These are phyloP conservation scores for Waltergamsia citrina DNA, from an alignment of 2,329 filamentous ascomycete species.

Conservation along the genomic window DNA sequence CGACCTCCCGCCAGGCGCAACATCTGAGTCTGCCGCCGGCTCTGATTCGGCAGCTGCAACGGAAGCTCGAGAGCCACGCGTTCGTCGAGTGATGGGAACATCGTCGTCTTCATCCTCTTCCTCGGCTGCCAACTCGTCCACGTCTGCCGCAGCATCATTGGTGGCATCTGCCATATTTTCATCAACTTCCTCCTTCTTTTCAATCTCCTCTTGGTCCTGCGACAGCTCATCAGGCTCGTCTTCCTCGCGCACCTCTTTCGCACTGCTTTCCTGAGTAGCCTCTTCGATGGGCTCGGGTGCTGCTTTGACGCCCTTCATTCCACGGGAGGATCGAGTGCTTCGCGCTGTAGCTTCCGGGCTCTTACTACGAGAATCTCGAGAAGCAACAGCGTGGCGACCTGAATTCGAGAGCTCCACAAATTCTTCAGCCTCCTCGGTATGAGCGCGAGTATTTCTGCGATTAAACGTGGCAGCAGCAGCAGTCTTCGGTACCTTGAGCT, in stretches of 20 bases:
- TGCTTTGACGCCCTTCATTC: slow-evolving; percentile 39
- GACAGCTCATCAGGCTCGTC: slow-evolving; percentile 27
- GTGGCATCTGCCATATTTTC: slow-evolving; percentile 16
- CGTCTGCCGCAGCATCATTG: slow-evolving; percentile 11
- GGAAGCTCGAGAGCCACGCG: slow-evolving; percentile 25
- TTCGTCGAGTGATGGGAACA: slow-evolving; percentile 35
- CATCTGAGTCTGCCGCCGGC: slow-evolving; percentile 13
- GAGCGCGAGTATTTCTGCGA: slow-evolving; percentile 41
- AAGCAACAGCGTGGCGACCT: slow-evolving; percentile 43
- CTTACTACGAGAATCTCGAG: slow-evolving; percentile 41
- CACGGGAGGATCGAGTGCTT: slow-evolving; percentile 34
- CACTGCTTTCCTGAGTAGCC: slow-evolving; percentile 42
- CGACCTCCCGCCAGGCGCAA: slow-evolving; percentile 20
- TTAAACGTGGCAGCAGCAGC: slow-evolving; percentile 17
- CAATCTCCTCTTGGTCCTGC: slow-evolving; percentile 16
- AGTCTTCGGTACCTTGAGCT: slow-evolving; percentile 28
- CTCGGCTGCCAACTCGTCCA: slow-evolving; percentile 18
- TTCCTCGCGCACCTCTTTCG: slow-evolving; percentile 21
- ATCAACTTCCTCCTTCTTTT: slow-evolving; percentile 18
- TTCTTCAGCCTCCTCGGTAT: slow-evolving; percentile 43
- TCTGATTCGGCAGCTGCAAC: slow-evolving; percentile 18
- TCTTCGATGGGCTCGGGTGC: slow-evolving; percentile 40
- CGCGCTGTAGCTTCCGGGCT: slow-evolving; percentile 43
- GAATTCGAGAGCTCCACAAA: slow-evolving; percentile 51
- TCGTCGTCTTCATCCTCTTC: slow-evolving; percentile 31